A percentile compares a stretch with the other conserved stretches of the same genome.
These are phyloP conservation scores for Mollisia scopiformis DNA, from an alignment of 2,329 filamentous ascomycete genomes.

Conservation along the genomic window DNA sequence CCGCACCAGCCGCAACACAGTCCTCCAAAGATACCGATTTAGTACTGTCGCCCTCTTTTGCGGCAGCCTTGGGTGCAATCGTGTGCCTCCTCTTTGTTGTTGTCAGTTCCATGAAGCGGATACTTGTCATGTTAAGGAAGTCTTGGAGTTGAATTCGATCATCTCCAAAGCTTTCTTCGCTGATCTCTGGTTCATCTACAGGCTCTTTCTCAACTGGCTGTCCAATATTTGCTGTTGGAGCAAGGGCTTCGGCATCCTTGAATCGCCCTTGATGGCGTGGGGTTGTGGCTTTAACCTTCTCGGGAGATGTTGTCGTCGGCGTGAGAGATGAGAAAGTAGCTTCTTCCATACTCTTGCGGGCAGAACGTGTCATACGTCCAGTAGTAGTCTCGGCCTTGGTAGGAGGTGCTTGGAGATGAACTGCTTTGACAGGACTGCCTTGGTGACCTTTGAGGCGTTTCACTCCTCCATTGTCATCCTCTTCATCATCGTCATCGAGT, in stretches of 20 bases:
- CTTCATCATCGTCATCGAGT: conserved; percentile 66
- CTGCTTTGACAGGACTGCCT: conserved; percentile 76
- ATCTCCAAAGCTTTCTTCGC: conserved; percentile 41
- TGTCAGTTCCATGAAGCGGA: conserved; percentile 98
- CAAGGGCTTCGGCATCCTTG: conserved; percentile 50
- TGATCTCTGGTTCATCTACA: conserved; percentile 50
- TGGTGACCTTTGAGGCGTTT: conserved; percentile 75
- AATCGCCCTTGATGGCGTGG: conserved; percentile 60
- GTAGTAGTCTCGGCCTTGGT: conserved; percentile 67
- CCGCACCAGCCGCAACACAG: conserved; percentile 85
- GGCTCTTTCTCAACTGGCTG: conserved; percentile 45
- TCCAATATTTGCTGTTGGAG: conserved; percentile 43
- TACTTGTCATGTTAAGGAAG: conserved; percentile 93
- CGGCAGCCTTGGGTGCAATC: conserved; percentile 57
- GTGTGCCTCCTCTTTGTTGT: conserved; percentile 93
- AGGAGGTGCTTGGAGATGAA: conserved; percentile 70
- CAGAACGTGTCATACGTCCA: conserved; percentile 58
- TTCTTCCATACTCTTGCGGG: conserved; percentile 50
- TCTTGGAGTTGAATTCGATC: conserved; percentile 82
- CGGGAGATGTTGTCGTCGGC: conserved; percentile 52
- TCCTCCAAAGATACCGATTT: conserved; percentile 64
- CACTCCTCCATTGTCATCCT: conserved; percentile 60
- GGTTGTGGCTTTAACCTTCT: conserved; percentile 52
- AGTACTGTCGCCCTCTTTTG: conserved; percentile 34
- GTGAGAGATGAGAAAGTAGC: conserved; percentile 40